Conservation (phyloP, 73 alveolate species). For the Paramecium bursaria region DNA sequence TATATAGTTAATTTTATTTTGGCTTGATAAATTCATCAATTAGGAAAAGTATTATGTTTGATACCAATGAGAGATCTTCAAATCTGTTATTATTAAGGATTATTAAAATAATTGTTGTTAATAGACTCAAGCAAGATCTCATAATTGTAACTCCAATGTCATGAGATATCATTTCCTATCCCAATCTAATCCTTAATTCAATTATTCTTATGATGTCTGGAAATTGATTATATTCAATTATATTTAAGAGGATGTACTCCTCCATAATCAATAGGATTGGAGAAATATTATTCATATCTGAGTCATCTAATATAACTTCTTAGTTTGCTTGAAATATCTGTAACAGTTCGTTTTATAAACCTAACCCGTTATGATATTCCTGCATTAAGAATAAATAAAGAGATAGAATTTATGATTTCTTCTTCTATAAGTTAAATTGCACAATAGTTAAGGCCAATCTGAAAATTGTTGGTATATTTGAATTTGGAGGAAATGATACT, state of each 20-base stretch:
- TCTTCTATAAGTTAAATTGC: background rate
- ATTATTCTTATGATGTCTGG: background rate
- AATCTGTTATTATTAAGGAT: no score
- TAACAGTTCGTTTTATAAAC: background rate
- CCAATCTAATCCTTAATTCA: background rate
- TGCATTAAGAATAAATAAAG: background rate
- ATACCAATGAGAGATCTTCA: no score
- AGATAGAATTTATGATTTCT: background rate
- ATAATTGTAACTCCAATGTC: background rate
- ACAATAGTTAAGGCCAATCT: conserved; percentile 14
- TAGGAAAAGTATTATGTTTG: no score
- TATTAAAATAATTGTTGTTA: conserved; percentile 21
- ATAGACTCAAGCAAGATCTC: conserved; percentile 37
- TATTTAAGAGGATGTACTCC: background rate
- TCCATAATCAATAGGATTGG: conserved; percentile 3
- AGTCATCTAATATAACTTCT: background rate
- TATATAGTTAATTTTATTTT: no score
- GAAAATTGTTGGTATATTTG: background rate
- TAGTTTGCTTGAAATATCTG: background rate
- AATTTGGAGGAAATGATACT: conserved; percentile 15
- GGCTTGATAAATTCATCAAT: no score
- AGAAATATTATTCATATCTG: conserved; percentile 13
- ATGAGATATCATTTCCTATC: background rate
- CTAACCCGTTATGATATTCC: conserved; percentile 23
- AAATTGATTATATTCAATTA: background rate